These are phyloP conservation scores for Uronychia binucleata DNA, from an alignment of 73 alveolate species.

Conservation along the genomic window DNA sequence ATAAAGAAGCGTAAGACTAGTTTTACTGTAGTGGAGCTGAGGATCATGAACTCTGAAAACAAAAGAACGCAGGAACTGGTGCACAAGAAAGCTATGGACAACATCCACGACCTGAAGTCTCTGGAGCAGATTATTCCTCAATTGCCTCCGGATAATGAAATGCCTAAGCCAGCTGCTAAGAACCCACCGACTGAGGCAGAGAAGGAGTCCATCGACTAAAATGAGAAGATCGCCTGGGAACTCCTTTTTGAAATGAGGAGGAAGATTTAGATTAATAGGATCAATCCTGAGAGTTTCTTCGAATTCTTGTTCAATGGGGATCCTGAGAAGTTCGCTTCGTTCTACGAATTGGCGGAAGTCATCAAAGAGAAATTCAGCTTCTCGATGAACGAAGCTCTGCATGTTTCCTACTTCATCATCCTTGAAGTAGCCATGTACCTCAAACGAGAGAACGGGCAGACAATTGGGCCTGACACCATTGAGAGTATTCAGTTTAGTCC, in stretches of 20 bases:
- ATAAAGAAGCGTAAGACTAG: no score
- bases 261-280: neutral
- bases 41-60: neutral
- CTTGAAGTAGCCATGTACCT: neutral
- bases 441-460: neutral
- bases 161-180: neutral
- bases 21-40: neutral
- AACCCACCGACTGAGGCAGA: neutral
- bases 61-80: neutral
- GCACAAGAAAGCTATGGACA: neutral
- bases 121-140: neutral
- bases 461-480: neutral
- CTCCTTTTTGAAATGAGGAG: neutral
- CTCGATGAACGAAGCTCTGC: neutral
- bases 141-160: neutral
- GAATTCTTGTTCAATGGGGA: neutral
- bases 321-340: neutral
- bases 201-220: neutral
- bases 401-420: neutral
- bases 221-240: neutral
- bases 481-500: neutral
- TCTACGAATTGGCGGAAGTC: neutral
- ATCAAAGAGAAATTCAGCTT: neutral
- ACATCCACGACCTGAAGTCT: neutral
- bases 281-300: neutral